Evolutionary conservation across 116 monocot species (phyloP), one percentile per base, ranked within the genome.

Genomic region (Trichopus zeylanicus): DNA sequence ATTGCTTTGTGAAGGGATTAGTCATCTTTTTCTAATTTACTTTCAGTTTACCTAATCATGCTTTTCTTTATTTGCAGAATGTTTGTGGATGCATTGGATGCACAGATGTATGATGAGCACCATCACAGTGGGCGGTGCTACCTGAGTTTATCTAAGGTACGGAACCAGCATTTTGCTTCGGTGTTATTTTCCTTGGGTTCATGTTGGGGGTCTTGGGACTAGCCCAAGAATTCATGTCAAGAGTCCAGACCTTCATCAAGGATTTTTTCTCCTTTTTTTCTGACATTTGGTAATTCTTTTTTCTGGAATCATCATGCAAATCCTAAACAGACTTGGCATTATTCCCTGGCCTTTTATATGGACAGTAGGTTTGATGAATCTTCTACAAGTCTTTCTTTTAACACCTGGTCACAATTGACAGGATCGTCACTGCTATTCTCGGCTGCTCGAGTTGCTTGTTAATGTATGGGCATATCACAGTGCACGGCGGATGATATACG

Each of bases 381-480:
- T 13, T 42, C n/a, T 42, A 3, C 42, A 15, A 42, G n/a, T 15
- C 13, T 42, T 42, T n/a, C n/a, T n/a, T 42, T 12, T 0, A 42
- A 13, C 8, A n/a, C 18, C 3, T 42, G 42, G n/a, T 42, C 18
- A 10, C 3, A 3, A 42, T n/a, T 24, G 26, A 55, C 78, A 93
- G 93, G 93, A 93, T 53, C 68, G 70, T 13, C 82, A 88, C 26
- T 93, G 93, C 68, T 93, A 85, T 52, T 79, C 79, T 28, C 93
- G 85, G 42, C 66, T 93, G 29, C 76, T 93, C 0, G 93, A 93
- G 63, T 67, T 93, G 22, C 69, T 93, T 25, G 69, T 93, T 8
- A 93, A 93, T 28, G 75, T 93, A 6, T 93, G 93, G 93, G 93
- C 88, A 12, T 93, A 85, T 69, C 93, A 93, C 58, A 88, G 88